phyloP scores from a whole-genome alignment of 73 alveolate species.

The Paramecium caudatum region DNA sequence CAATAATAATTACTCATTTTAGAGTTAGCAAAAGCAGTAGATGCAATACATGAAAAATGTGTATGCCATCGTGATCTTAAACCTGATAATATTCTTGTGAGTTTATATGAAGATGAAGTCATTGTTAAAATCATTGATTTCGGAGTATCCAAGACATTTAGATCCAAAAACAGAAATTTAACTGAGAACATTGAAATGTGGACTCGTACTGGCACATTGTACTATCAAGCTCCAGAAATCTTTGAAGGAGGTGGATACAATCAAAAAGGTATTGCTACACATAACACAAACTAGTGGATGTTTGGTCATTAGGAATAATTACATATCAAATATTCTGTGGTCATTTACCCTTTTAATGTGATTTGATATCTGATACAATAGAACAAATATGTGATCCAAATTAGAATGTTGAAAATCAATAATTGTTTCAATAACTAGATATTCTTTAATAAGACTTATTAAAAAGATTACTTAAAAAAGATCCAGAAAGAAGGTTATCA shows the following conservation, averaged over 20 bases:
- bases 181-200: conserved; percentile 34
- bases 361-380: background rate
- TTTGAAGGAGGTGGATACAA: conserved; percentile 43
- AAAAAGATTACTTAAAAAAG: conserved; percentile 24
- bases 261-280: background rate
- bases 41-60: conserved; percentile 74
- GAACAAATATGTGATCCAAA: conserved; percentile 60
- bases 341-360: conserved; percentile 36
- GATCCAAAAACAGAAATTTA: background rate
- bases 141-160: conserved; percentile 57
- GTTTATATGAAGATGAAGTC: background rate
- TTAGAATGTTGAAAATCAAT: conserved; percentile 31
- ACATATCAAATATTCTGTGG: conserved; percentile 26
- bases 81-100: conserved; percentile 80
- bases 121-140: conserved; percentile 37
- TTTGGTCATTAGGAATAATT: conserved; percentile 67
- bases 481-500: conserved; percentile 62
- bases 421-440: background rate
- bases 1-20: background rate
- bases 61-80: conserved; percentile 81
- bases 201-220: conserved; percentile 63
- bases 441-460: background rate
- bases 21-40: conserved; percentile 60
- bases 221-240: conserved; percentile 67
- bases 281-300: conserved; percentile 16